Evolutionary conservation across 2,329 filamentous ascomycete species (phyloP).

Genomic region (Neofusicoccum umdonicola): DNA sequence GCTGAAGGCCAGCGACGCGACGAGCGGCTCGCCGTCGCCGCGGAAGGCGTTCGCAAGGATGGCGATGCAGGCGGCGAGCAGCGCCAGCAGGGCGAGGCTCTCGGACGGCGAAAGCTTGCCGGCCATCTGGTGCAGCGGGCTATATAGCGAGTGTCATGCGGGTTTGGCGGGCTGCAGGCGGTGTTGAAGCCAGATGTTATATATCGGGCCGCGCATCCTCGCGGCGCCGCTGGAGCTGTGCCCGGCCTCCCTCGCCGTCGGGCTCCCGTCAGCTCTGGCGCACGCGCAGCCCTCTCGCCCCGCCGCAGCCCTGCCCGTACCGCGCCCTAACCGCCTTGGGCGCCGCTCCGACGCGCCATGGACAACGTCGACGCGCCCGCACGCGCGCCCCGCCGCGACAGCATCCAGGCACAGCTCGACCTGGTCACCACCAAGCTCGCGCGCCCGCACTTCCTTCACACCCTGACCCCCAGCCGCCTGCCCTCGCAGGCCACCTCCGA

Average conservation of each 20-base stretch:
- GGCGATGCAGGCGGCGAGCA: constrained; percentile 67
- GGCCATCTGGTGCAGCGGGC: constrained; percentile 23
- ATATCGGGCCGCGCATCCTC: constrained; percentile 12
- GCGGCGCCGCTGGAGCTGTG: neutral
- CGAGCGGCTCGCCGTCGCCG: constrained; percentile 81
- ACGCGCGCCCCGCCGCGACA: constrained; percentile 9
- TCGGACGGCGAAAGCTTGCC: constrained; percentile 52
- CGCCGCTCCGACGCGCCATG: constrained; percentile 2
- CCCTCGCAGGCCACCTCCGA: constrained; percentile 39
- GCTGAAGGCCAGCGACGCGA: constrained; percentile 85
- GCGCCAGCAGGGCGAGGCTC: constrained; percentile 57
- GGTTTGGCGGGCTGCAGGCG: neutral
- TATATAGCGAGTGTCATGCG: constrained; percentile 9
- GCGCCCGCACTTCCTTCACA: constrained; percentile 34
- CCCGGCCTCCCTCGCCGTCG: neutral
- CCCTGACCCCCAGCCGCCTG: constrained; percentile 35
- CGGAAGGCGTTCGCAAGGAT: constrained; percentile 79
- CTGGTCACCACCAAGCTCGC: constrained; percentile 23
- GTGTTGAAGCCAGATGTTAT: constrained; percentile 16
- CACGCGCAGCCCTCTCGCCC: neutral
- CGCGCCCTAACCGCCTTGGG: neutral
- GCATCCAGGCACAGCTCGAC: constrained; percentile 16
- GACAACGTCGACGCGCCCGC: constrained; percentile 8
- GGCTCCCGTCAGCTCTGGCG: neutral
- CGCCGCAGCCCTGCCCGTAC: neutral